Base-by-base conservation (phyloP, 176 grass and related monocot species). In the Zizania latifolia region DNA sequence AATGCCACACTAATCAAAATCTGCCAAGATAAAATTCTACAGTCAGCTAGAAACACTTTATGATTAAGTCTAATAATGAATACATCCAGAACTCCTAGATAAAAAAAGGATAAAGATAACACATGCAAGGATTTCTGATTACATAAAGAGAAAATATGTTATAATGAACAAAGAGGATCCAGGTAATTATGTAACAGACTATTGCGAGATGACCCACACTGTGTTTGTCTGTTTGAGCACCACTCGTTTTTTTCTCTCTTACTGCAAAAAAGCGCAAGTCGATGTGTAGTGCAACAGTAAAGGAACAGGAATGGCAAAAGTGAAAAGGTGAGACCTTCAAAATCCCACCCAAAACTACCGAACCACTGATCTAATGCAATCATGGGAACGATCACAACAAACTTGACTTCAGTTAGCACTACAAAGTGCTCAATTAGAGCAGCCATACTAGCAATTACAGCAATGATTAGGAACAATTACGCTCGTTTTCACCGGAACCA, bases 1-100 rank as follows among this genome's bases (percentile, higher is more conserved):
- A 97, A 85, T 77, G 40, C 30, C 0, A 9, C 56, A 65, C 29
- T 68, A 76, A 69, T 65, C 46, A 60, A 76, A 88, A 11, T 22
- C 41, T 48, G 14, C 17, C 76, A 79, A 19, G 48, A 39, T 63
- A 17, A 74, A 80, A 74, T 16, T 61, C 76, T 75, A 24, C 36
- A 70, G 37, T 79, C 55, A 80, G 76, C 27, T 38, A 26, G 16
- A 79, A 51, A 45, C 22, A 46, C 26, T 36, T 72, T 40, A 68
- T 44, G 44, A 80, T 78, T 75, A 58, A 13, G 16, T 78, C 19
- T 51, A 62, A n/a, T 10, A 4, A 41, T 14, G 6, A 23, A 22
- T 33, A 21, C 70, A 55, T 73, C 68, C n/a, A 83, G 22, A 34
- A 45, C 72, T 28, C 15, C 3, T 4, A 13, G n/a, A 35, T 36